These are phyloP conservation scores for Metschnikowia cubensis DNA, from an alignment of 805 yeast species.

Conservation along the genomic window DNA sequence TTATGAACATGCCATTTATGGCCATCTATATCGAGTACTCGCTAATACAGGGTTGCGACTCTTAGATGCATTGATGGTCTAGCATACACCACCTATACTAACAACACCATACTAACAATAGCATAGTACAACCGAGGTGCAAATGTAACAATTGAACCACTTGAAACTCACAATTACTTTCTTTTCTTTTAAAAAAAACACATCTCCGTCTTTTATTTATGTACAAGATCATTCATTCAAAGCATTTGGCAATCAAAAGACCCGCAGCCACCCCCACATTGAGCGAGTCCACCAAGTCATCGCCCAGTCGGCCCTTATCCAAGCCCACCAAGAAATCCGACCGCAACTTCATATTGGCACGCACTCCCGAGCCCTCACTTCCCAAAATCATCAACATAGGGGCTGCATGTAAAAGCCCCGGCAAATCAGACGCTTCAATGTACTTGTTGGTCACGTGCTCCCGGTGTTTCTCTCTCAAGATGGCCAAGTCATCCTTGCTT, in stretches of 20 bases:
- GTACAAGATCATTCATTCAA: conserved; percentile 5
- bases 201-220: not conserved
- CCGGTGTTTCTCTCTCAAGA: conserved; percentile 24
- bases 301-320: conserved; percentile 27
- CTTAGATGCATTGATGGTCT: no score
- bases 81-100: no score
- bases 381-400: conserved; percentile 79
- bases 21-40: not conserved
- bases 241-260: conserved; percentile 41
- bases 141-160: no score
- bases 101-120: no score
- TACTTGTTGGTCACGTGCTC: conserved; percentile 30
- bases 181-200: no score
- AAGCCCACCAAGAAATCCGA: conserved; percentile 51
- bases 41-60: not conserved
- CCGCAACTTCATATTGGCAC: conserved; percentile 57
- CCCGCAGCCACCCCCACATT: conserved; percentile 92
- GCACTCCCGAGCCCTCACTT: conserved; percentile 79
- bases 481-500: conserved; percentile 19
- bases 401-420: conserved; percentile 36
- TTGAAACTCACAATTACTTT: no score
- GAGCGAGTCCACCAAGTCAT: conserved; percentile 61
- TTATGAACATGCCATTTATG: no score
- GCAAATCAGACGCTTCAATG: conserved; percentile 42
- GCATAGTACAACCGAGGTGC: no score